Evolutionary conservation across 805 yeast genomes (phyloP).

Genomic region (Ogataea populi-albae): DNA sequence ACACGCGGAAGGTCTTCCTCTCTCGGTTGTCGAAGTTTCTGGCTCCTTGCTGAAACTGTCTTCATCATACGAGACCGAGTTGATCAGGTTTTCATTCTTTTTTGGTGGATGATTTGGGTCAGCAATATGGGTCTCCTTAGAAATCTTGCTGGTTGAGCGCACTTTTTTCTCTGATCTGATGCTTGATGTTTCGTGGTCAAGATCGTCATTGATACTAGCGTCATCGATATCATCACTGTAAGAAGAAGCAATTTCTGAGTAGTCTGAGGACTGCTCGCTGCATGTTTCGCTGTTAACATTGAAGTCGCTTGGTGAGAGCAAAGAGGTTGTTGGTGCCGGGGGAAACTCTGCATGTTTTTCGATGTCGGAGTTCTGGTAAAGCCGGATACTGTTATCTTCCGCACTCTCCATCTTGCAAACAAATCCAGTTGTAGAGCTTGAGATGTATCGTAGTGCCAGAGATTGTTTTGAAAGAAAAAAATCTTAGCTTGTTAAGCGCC

Average conservation of each 20-base stretch:
- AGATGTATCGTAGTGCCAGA: background rate
- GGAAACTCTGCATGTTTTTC: conserved; percentile 17
- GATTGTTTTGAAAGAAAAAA: too few species aligned
- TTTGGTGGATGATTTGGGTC: background rate
- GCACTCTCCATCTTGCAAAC: conserved; percentile 12
- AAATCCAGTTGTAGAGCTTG: background rate
- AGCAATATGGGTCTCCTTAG: background rate
- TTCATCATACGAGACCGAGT: conserved; percentile 15
- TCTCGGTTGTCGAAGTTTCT: conserved; percentile 21
- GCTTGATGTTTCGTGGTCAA: background rate
- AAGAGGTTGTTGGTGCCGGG: conserved; percentile 13
- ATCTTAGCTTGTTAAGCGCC: too few species aligned
- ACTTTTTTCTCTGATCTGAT: conserved; percentile 1
- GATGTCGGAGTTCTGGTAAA: conserved; percentile 12
- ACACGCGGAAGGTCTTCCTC: conserved; percentile 79
- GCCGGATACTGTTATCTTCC: conserved; percentile 19
- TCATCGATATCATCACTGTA: conserved; percentile 6
- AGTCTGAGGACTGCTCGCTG: conserved; percentile 20
- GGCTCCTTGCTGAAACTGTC: conserved; percentile 18
- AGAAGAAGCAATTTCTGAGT: conserved; percentile 17
- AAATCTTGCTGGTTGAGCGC: too few species aligned
- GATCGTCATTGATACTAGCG: conserved; percentile 1
- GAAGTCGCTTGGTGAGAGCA: conserved; percentile 12
- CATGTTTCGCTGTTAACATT: conserved; percentile 15
- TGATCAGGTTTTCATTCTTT: conserved; percentile 6